Conservation (phyloP, 169 alveolate genomes). For the Cryptosporidium sp. region DNA sequence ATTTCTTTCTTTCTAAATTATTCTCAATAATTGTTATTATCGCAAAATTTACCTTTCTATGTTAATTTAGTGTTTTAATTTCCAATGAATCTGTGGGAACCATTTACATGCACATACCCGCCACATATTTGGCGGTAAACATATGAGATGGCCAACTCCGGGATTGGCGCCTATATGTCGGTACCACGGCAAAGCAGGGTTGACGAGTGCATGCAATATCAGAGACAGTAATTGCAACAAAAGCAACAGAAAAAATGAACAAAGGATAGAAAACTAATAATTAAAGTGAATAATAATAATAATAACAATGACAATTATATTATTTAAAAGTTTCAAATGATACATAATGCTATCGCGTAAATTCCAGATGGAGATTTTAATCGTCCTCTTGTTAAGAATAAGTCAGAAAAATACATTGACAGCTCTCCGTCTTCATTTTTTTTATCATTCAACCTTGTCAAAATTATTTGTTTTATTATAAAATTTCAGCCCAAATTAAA, state of each 20-base stretch:
- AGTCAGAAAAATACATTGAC: not conserved
- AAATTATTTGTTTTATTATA: slow-evolving; percentile 30
- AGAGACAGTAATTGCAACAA: not conserved
- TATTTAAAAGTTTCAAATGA: not conserved
- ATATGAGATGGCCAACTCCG: not conserved
- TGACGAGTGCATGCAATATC: not conserved
- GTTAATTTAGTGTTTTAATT: too few species aligned
- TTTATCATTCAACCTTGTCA: slow-evolving; percentile 14
- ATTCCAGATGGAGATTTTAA: not conserved
- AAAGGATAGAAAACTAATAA: slow-evolving; percentile 25
- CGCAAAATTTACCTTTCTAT: not conserved
- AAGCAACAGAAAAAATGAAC: not conserved
- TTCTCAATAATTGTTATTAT: not conserved
- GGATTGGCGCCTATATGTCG: not conserved
- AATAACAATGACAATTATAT: slow-evolving; percentile 40
- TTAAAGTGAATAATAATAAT: slow-evolving; percentile 34
- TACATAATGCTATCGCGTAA: not conserved
- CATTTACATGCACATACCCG: slow-evolving; percentile 9
- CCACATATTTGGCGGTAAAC: not conserved
- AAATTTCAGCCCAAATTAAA: not conserved
- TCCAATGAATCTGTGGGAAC: not conserved
- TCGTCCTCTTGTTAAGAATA: not conserved
- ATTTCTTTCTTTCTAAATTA: not conserved
- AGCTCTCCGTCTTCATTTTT: not conserved
- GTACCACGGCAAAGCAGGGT: not conserved